Evolutionary conservation across 1,284 basidiomycete genomes (phyloP).

Genomic region (Naganishia liquefaciens): DNA sequence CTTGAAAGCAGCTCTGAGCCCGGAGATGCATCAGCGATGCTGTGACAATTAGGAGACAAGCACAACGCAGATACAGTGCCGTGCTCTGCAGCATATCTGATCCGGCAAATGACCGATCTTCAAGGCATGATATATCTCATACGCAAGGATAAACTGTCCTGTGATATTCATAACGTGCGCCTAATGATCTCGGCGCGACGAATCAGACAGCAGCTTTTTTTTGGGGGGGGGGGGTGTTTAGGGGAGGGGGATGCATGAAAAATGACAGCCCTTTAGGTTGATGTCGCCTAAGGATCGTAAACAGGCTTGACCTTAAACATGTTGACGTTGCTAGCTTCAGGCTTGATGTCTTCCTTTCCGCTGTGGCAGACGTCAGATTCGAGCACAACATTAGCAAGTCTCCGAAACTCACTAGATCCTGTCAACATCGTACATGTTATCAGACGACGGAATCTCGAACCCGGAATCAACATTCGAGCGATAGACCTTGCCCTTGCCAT

Average conservation of each 20-base stretch:
- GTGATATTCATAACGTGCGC: no score
- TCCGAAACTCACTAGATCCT: constrained; percentile 49
- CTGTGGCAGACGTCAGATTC: constrained; percentile 32
- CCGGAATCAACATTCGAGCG: constrained; percentile 53
- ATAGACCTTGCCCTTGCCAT: constrained; percentile 39
- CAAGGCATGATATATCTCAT: no score
- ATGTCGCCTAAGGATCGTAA: constrained; percentile 38
- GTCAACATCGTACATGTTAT: constrained; percentile 55
- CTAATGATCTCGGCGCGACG: no score
- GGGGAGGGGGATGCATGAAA: no score
- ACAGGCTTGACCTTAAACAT: constrained; percentile 54
- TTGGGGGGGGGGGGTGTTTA: no score
- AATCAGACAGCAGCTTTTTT: no score
- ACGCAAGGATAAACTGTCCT: no score
- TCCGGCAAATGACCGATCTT: no score
- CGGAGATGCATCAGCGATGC: not conserved
- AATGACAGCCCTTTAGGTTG: no score
- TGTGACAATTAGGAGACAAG: not conserved
- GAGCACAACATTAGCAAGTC: not conserved
- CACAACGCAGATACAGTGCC: no score
- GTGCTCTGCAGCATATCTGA: no score
- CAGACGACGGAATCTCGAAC: constrained; percentile 56
- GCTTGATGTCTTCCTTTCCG: constrained; percentile 47
- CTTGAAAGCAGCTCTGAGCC: not conserved
- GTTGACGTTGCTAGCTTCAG: constrained; percentile 43